Evolutionary conservation across 2,329 filamentous ascomycete species (phyloP).

Genomic region (Lecanosticta acicola): DNA sequence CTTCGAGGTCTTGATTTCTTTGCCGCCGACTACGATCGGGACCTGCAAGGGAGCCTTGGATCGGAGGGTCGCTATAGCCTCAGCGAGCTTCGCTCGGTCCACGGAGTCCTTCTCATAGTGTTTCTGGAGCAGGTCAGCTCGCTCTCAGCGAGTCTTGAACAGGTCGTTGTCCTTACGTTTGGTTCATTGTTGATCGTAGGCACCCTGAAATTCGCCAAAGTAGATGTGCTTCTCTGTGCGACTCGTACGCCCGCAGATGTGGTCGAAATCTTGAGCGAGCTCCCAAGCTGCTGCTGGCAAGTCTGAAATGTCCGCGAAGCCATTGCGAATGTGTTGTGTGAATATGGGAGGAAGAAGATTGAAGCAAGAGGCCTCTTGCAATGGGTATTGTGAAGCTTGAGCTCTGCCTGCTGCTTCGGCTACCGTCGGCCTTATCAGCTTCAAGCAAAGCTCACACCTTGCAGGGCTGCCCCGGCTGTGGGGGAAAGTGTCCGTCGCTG

Average conservation of each 20-base stretch:
- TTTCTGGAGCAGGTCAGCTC: slow-evolving; percentile 53
- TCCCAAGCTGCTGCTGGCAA: slow-evolving; percentile 8
- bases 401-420: slow-evolving; percentile 4
- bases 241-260: slow-evolving; percentile 6
- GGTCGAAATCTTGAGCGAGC: slow-evolving; percentile 10
- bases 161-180: slow-evolving; percentile 59
- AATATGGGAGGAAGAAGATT: not conserved
- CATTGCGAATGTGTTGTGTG: slow-evolving; percentile 6
- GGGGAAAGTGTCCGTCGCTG: not conserved
- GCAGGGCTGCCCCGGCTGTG: not conserved
- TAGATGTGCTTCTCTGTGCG: slow-evolving; percentile 39
- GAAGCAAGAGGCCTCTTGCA: not conserved
- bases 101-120: slow-evolving; percentile 80
- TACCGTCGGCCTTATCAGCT: slow-evolving; percentile 6
- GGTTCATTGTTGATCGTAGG: slow-evolving; percentile 86
- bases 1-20: slow-evolving; percentile 54
- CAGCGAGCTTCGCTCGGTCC: slow-evolving; percentile 69
- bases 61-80: slow-evolving; percentile 66
- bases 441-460: not conserved
- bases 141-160: not conserved
- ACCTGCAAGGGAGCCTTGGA: slow-evolving; percentile 67
- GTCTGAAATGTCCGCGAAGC: slow-evolving; percentile 9
- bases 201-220: slow-evolving; percentile 78
- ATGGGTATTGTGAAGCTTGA: slow-evolving; percentile 1
- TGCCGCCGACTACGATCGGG: slow-evolving; percentile 76